phyloP scores from a whole-genome alignment of 768 basidiomycete species.

The Sporobolomyces phaffii region DNA sequence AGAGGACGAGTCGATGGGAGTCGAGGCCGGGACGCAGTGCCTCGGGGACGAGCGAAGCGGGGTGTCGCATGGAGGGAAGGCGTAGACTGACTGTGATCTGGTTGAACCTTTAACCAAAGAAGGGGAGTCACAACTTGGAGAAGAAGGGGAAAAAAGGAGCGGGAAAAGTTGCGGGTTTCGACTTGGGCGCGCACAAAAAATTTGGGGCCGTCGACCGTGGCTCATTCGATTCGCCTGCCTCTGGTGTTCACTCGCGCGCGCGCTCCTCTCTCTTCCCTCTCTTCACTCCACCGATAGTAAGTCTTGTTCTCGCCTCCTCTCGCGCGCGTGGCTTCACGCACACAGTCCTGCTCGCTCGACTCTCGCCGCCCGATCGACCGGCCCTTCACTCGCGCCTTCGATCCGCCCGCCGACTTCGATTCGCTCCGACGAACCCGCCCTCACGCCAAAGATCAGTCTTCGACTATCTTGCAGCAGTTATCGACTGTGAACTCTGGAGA shows the following conservation, averaged over 20 bases:
- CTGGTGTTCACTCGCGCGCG: not conserved
- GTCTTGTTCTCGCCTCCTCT: not conserved
- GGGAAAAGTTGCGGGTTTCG: not conserved
- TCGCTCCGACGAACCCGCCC: not conserved
- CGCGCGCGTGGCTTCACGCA: too few relatives aligned
- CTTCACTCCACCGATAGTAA: conserved; percentile 22
- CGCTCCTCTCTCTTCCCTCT: not conserved
- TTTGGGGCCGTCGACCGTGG: too few relatives aligned
- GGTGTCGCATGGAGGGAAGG: not conserved
- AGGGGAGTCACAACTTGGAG: conserved; percentile 17
- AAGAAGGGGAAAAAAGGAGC: not conserved
- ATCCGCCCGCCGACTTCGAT: not conserved
- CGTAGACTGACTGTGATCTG: conserved; percentile 26
- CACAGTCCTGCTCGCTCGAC: not conserved
- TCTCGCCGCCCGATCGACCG: not conserved
- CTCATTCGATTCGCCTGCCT: too few relatives aligned
- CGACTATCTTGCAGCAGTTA: not conserved
- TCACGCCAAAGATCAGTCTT: not conserved
- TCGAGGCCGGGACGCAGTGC: not conserved
- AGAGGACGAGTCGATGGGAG: not conserved
- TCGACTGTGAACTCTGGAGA: too few relatives aligned
- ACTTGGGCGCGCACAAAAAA: too few relatives aligned
- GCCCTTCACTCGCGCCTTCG: conserved; percentile 3
- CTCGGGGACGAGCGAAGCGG: too few relatives aligned
- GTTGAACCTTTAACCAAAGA: conserved; percentile 24